Evolutionary conservation across 148 eudicot genomes (phyloP).

Genomic region (Spergularia bocconei): DNA sequence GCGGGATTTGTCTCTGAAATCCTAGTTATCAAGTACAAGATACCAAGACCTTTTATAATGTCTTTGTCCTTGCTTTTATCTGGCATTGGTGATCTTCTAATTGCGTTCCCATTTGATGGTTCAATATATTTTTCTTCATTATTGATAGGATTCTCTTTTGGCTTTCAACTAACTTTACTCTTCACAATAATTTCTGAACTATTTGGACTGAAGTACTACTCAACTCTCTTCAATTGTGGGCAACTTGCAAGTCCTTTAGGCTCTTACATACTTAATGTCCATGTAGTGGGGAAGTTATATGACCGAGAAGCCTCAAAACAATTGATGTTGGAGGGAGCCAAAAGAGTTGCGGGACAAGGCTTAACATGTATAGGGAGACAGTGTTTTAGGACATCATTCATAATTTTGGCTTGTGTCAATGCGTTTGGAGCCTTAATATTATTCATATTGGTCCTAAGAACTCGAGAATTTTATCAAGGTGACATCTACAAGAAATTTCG

Average conservation of each 20-base stretch:
- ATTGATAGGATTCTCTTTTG: slow-evolving; percentile 42
- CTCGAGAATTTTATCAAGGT: slow-evolving; percentile 35
- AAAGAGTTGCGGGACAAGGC: slow-evolving; percentile 15
- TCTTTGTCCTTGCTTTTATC: slow-evolving; percentile 18
- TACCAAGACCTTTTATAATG: slow-evolving; percentile 26
- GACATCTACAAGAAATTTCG: slow-evolving; percentile 43
- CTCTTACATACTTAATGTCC: slow-evolving; percentile 35
- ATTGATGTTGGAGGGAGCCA: slow-evolving; percentile 19
- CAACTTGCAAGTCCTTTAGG: slow-evolving; percentile 41
- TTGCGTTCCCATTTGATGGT: slow-evolving; percentile 30
- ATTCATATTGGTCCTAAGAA: slow-evolving; percentile 33
- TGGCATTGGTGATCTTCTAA: slow-evolving; percentile 32
- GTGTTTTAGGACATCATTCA: slow-evolving; percentile 36
- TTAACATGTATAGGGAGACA: slow-evolving; percentile 33
- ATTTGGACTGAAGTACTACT: slow-evolving; percentile 45
- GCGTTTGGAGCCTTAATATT: slow-evolving; percentile 26
- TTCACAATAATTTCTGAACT: slow-evolving; percentile 42
- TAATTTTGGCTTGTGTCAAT: slow-evolving; percentile 23
- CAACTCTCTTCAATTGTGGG: slow-evolving; percentile 39
- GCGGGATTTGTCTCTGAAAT: slow-evolving; percentile 25
- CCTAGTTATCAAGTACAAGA: slow-evolving; percentile 19
- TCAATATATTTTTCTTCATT: slow-evolving; percentile 37
- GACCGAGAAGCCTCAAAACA: slow-evolving; percentile 32
- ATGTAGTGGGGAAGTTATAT: slow-evolving; percentile 33
- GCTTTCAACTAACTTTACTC: slow-evolving; percentile 37